Conservation (phyloP, 257 asterid species). For the Lycium ferocissimum region DNA sequence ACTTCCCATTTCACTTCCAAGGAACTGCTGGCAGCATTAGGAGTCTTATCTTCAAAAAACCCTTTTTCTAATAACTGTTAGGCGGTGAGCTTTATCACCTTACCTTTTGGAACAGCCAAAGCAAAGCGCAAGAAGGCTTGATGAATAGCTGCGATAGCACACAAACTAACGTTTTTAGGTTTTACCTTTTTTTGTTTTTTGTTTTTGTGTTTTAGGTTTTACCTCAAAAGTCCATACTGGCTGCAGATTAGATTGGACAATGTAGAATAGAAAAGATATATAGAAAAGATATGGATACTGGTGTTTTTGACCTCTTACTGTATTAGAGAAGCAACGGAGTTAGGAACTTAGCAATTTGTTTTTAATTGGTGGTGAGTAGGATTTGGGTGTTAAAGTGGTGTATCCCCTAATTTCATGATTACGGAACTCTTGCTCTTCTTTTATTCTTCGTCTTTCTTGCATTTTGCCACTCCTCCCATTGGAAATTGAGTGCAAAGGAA, state of each 20-base stretch:
- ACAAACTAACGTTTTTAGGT: background rate
- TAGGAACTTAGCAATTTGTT: background rate
- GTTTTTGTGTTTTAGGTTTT: background rate
- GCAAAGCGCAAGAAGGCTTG: background rate
- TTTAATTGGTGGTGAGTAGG: background rate
- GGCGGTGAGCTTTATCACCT: background rate
- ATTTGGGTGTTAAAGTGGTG: background rate
- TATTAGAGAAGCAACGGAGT: conserved; percentile 10
- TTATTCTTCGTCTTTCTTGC: background rate
- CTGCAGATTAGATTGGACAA: conserved; percentile 7
- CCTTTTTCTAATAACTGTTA: background rate
- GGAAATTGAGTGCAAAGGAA: background rate
- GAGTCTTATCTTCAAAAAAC: background rate
- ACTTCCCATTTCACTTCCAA: background rate
- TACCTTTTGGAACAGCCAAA: background rate
- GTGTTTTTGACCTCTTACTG: conserved; percentile 16
- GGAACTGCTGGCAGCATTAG: background rate
- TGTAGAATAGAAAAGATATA: background rate
- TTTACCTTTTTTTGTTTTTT: background rate
- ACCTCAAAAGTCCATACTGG: background rate
- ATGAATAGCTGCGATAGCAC: background rate
- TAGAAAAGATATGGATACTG: background rate
- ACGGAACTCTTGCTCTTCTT: conserved; percentile 15
- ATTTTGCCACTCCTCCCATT: conserved; percentile 2
- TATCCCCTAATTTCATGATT: background rate